Conservation (phyloP, 2,329 filamentous ascomycete species). For the Sordariomycetes sp. region DNA sequence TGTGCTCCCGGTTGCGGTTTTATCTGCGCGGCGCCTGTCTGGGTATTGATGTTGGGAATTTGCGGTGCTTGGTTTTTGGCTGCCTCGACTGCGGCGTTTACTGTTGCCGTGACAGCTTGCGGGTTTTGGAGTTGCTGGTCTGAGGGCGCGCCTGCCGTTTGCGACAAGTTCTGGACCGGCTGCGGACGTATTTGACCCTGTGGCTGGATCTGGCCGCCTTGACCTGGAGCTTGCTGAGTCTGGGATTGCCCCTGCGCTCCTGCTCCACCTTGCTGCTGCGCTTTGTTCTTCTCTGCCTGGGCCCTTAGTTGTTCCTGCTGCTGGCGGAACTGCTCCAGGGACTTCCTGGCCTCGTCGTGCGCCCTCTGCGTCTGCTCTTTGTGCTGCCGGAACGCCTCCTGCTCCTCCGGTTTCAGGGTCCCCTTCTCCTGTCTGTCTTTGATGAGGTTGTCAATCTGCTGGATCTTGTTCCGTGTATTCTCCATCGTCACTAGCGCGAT, state of each 20-base stretch:
- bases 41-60: conserved; percentile 14
- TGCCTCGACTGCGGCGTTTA: conserved; percentile 29
- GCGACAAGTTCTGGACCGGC: not conserved
- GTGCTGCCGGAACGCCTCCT: conserved; percentile 26
- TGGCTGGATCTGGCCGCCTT: conserved; percentile 2
- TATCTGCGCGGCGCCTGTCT: conserved; percentile 11
- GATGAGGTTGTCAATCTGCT: conserved; percentile 25
- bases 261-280: conserved; percentile 5
- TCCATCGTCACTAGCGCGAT: conserved; percentile 38
- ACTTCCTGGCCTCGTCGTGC: conserved; percentile 31
- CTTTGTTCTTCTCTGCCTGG: conserved; percentile 9
- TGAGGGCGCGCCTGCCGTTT: not conserved
- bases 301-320: conserved; percentile 22
- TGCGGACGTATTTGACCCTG: not conserved
- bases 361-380: conserved; percentile 29
- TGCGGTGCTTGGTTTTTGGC: conserved; percentile 26
- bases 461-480: conserved; percentile 23
- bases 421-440: conserved; percentile 28
- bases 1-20: conserved; percentile 11
- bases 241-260: not conserved
- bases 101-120: conserved; percentile 18
- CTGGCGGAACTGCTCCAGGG: conserved; percentile 31
- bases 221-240: not conserved
- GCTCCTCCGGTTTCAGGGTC: conserved; percentile 31
- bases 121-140: conserved; percentile 11